phyloP scores from a whole-genome alignment of 176 grass and related monocot species.

The Rhynchospora pubera region DNA sequence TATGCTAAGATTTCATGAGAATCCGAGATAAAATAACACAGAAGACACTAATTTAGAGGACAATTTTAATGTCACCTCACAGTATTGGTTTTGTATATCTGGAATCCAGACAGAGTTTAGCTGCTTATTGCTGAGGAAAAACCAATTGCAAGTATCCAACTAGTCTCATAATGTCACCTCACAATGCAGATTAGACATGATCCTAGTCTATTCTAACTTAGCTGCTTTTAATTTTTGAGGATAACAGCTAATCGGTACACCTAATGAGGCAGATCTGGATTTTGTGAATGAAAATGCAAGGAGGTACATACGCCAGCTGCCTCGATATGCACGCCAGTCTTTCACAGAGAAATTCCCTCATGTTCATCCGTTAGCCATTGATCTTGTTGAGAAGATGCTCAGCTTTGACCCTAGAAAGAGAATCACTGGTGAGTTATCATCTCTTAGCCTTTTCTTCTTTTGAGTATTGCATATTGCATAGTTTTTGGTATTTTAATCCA shows the following conservation, averaged over 20 bases:
- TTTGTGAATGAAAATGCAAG: conserved; percentile 98
- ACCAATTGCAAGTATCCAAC: background rate
- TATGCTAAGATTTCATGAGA: background rate
- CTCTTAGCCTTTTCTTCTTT: background rate
- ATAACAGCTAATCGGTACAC: conserved; percentile 81
- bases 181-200: background rate
- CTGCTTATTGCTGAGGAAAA: background rate
- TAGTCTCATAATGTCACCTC: background rate
- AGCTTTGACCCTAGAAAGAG: conserved; percentile 94
- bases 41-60: background rate
- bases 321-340: conserved; percentile 66
- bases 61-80: too few species aligned
- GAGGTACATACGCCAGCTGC: conserved; percentile 87
- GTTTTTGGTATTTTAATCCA: background rate
- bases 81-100: background rate
- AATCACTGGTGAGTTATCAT: conserved; percentile 68
- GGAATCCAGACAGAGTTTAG: background rate
- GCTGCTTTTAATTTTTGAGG: conserved; percentile 8
- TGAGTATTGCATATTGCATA: background rate
- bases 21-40: background rate
- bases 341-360: conserved; percentile 87
- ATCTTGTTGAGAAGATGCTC: conserved; percentile 93
- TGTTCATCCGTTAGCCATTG: conserved; percentile 81
- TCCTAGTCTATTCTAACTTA: background rate
- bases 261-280: conserved; percentile 76